Evolutionary conservation across 192 early-diverging fungal species (phyloP), one percentile per base, ranked within the genome.

Genomic region (Coemansia pectinata): DNA sequence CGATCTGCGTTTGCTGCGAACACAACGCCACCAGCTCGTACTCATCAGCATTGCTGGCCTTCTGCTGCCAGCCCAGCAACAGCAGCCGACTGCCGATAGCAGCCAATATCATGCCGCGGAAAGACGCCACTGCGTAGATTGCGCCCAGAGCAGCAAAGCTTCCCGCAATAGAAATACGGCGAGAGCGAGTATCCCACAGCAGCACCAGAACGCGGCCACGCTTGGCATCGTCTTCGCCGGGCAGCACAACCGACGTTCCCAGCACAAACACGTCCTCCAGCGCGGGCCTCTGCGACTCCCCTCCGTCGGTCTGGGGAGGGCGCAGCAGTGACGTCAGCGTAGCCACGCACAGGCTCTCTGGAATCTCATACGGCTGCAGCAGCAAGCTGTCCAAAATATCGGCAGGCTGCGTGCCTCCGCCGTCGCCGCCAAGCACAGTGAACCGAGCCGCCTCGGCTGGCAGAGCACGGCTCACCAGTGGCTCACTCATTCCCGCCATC

Each of bases 191-290:
- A 9, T 92, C 85, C 71, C 71, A 85, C n/a, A 77, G 73, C 55
- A 92, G 83, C 12, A 92, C 79, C 34, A 95, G 64, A 4, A 98
- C 81, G 6, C 95, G 79, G 17, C 96, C 97, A 17, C 77, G 85
- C n/a, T 61, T 65, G 5, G 89, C 88, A 5, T 95, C 88, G 42
- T 90, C 88, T 50, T 90, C 83, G 29, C 67, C 82, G 9, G 86
- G 85, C 55, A 72, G 38, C 19, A 85, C 74, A 34, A 87, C 74
- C 21, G 89, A 86, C 9, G 95, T 95, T n/a, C 95, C 95, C 42
- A 92, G 79, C 29, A 91, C 86, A 73, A 90, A 86, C 68, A 84
- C 94, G 23, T 72, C 74, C n/a, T 70, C 60, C 29, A 76, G 9
- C 44, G 81, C 69, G 17, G 48, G 40, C 47, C 5, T 8, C 15